Percentiles rank a stretch among this genome's conserved stretches.
Conservation (phyloP, 768 basidiomycete species). For the Trametes coccinea region DNA sequence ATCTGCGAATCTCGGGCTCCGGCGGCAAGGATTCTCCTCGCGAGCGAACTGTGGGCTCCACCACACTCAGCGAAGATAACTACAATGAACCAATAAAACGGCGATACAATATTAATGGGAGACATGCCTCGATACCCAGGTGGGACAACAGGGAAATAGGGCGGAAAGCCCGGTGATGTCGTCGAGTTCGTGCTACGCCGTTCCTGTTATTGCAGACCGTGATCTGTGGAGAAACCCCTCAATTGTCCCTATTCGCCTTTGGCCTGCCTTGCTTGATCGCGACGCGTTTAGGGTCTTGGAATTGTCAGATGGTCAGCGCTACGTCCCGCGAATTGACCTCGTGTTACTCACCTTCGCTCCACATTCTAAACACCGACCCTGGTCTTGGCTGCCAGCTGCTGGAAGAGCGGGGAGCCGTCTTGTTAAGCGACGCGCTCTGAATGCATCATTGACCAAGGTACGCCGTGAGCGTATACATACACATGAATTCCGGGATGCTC, state of each 20-base stretch:
- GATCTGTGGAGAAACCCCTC: background rate
- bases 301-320: constrained; percentile 4
- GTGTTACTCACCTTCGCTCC: background rate
- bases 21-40: background rate
- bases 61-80: background rate
- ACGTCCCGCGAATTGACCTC: background rate
- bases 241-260: background rate
- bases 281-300: background rate
- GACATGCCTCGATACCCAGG: too few species aligned
- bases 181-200: background rate
- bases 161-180: background rate
- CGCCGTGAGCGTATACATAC: too few species aligned
- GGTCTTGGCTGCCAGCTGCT: background rate
- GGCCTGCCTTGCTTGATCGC: background rate
- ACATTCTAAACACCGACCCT: background rate
- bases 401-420: constrained; percentile 1
- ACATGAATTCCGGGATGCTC: too few species aligned
- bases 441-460: too few species aligned
- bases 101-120: too few species aligned
- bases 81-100: background rate
- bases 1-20: background rate
- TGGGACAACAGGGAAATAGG: background rate
- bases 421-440: background rate
- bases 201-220: too few species aligned
- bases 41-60: background rate